These are phyloP conservation scores for Aspergillus hortae DNA, from an alignment of 2,329 filamentous ascomycete species.

Conservation along the genomic window DNA sequence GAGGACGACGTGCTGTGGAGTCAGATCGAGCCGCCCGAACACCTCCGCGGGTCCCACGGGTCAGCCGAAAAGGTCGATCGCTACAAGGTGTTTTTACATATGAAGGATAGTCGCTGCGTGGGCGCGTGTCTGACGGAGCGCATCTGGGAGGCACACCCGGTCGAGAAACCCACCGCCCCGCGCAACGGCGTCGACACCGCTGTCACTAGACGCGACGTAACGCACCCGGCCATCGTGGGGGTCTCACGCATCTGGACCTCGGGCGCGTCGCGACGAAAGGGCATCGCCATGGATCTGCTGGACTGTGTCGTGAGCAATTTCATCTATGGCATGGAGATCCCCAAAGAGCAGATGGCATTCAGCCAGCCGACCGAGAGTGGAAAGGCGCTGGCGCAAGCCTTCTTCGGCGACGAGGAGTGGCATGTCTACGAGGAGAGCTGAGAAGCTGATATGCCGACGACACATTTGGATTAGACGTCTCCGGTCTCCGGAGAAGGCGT, in stretches of 20 bases:
- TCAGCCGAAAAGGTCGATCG: conserved; percentile 42
- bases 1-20: conserved; percentile 57
- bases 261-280: conserved; percentile 52
- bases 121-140: conserved; percentile 60
- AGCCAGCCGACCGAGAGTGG: conserved; percentile 65
- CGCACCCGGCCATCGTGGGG: conserved; percentile 52
- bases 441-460: conserved; percentile 6
- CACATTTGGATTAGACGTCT: not conserved
- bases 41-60: conserved; percentile 25
- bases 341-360: conserved; percentile 58
- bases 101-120: conserved; percentile 59
- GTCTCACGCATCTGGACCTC: conserved; percentile 66
- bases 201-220: conserved; percentile 43
- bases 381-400: conserved; percentile 54
- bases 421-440: conserved; percentile 54
- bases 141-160: conserved; percentile 54
- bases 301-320: conserved; percentile 55
- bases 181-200: conserved; percentile 34
- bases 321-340: conserved; percentile 53
- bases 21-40: conserved; percentile 40
- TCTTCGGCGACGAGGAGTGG: conserved; percentile 58
- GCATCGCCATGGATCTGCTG: conserved; percentile 56
- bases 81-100: conserved; percentile 61
- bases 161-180: conserved; percentile 33
- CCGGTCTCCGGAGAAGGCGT: not conserved